A percentile compares a stretch with the other conserved stretches of the same genome.
Evolutionary conservation across 306 rosid genomes (phyloP).

Genomic region (Prunus campanulata): DNA sequence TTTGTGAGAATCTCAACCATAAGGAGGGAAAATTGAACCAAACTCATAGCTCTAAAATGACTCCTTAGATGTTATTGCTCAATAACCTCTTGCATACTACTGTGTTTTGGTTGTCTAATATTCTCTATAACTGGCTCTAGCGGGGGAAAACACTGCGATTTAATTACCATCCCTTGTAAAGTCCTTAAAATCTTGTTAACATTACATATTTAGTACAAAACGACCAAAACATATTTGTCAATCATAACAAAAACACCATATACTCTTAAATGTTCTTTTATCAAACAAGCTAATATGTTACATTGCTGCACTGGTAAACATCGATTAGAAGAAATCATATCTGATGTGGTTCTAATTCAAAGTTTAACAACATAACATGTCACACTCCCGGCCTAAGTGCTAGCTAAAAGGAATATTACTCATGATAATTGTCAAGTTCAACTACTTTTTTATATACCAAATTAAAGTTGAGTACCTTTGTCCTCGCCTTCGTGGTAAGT

Average conservation of each 20-base stretch:
- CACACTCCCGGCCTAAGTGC: neutral
- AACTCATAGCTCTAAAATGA: neutral
- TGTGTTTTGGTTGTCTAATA: neutral
- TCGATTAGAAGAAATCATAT: neutral
- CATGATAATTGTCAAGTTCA: neutral
- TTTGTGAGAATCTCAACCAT: neutral
- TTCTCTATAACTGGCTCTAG: neutral
- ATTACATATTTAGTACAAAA: neutral
- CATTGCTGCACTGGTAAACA: too few species aligned
- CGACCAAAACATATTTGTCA: neutral
- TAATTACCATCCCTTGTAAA: neutral
- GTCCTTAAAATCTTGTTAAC: neutral
- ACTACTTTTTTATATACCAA: neutral
- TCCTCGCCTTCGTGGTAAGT: conserved; percentile 69
- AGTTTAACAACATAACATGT: neutral
- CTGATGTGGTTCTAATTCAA: neutral
- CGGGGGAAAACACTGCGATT: neutral
- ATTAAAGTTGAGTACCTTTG: conserved; percentile 33
- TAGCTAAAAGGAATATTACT: neutral
- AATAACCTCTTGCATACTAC: neutral
- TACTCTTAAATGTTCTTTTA: neutral
- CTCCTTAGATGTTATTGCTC: neutral
- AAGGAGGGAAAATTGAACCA: neutral
- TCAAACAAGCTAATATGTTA: neutral
- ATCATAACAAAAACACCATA: too few species aligned